phyloP scores from a whole-genome alignment of 768 basidiomycete genomes.

The Mycena haematopus region DNA sequence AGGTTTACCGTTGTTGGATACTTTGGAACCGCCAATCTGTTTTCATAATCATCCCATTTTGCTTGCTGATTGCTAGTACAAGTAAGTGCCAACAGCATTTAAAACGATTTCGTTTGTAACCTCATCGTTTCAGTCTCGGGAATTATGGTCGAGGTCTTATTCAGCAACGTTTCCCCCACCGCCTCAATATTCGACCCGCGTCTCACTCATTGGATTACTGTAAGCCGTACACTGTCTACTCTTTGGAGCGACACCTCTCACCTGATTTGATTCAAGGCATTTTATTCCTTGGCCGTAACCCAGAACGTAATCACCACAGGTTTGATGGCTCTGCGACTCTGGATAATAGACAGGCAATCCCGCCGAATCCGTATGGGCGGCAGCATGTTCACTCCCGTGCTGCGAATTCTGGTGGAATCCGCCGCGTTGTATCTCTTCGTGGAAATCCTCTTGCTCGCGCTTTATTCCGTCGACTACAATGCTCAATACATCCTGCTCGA shows the following conservation, averaged over 20 bases:
- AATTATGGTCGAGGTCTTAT: conserved; percentile 27
- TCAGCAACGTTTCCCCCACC: conserved; percentile 14
- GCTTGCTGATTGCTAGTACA: conserved; percentile 25
- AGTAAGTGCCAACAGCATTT: conserved; percentile 7
- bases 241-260: not conserved
- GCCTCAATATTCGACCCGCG: conserved; percentile 26
- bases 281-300: conserved; percentile 30
- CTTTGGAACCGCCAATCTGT: conserved; percentile 27
- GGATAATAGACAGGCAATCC: conserved; percentile 22
- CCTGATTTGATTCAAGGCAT: not conserved
- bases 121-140: conserved; percentile 24
- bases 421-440: conserved; percentile 30
- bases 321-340: conserved; percentile 32
- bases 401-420: conserved; percentile 30
- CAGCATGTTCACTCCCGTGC: conserved; percentile 22
- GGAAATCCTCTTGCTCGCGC: conserved; percentile 28
- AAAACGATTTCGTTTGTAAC: not conserved
- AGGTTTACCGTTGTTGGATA: conserved; percentile 35
- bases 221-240: not conserved
- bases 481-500: conserved; percentile 32
- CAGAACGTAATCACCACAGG: conserved; percentile 32
- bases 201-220: conserved; percentile 29
- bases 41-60: conserved; percentile 26
- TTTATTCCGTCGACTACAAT: conserved; percentile 29
- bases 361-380: conserved; percentile 17